These are phyloP conservation scores for Colletotrichum shisoi DNA, from an alignment of 2,329 filamentous ascomycete species.

Conservation along the genomic window DNA sequence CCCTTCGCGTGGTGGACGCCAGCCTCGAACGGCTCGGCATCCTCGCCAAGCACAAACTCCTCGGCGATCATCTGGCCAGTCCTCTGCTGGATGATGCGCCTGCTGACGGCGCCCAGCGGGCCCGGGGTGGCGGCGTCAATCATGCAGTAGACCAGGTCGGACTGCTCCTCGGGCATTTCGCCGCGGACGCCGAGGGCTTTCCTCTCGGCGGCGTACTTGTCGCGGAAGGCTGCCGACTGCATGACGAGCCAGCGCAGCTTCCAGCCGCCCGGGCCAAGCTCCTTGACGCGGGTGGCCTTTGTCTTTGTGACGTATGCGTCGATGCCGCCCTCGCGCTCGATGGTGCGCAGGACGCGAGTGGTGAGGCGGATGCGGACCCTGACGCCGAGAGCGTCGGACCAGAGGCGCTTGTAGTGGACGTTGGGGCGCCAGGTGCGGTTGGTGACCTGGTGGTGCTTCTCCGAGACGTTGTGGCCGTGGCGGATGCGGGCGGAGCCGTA, in stretches of 20 bases:
- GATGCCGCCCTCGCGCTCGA: conserved; percentile 86
- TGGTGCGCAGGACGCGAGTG: conserved; percentile 72
- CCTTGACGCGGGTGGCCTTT: conserved; percentile 79
- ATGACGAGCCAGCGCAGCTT: conserved; percentile 87
- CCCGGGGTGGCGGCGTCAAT: conserved; percentile 55
- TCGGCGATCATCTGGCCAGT: conserved; percentile 52
- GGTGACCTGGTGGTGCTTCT: conserved; percentile 73
- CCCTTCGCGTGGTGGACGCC: conserved; percentile 51
- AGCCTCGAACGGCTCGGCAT: conserved; percentile 49
- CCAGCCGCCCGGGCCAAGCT: conserved; percentile 91
- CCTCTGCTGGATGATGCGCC: conserved; percentile 49
- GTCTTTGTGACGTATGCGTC: conserved; percentile 89
- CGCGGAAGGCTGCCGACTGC: conserved; percentile 73
- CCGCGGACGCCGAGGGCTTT: conserved; percentile 67
- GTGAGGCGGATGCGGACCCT: conserved; percentile 74
- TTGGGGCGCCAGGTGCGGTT: conserved; percentile 79
- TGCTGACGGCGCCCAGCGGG: conserved; percentile 45
- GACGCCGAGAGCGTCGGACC: conserved; percentile 67
- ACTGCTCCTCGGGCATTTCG: conserved; percentile 49
- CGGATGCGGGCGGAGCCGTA: conserved; percentile 76
- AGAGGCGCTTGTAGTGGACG: conserved; percentile 73
- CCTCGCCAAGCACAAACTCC: conserved; percentile 58
- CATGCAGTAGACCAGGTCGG: conserved; percentile 52
- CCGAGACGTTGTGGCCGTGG: conserved; percentile 79
- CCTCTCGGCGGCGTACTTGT: conserved; percentile 69